phyloP scores from a whole-genome alignment of 768 basidiomycete genomes.

The Chalciporus chontae region DNA sequence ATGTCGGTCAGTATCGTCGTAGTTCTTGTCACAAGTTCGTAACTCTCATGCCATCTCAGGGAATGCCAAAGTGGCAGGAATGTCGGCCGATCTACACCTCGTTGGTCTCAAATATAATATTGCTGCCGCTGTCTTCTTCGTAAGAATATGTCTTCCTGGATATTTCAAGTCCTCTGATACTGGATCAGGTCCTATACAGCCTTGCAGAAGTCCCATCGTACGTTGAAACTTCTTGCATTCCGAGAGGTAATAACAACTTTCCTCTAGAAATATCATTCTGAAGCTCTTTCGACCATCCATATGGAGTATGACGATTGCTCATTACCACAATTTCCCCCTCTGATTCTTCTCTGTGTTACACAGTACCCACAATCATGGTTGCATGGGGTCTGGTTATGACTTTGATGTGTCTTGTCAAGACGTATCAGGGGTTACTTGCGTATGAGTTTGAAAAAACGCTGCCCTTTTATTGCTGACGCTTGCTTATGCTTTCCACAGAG shows the following conservation, averaged over 20 bases:
- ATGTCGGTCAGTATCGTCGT: slow-evolving; percentile 35
- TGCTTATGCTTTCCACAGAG: slow-evolving; percentile 18
- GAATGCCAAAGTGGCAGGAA: slow-evolving; percentile 44
- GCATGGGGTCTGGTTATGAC: slow-evolving; percentile 39
- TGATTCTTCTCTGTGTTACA: slow-evolving; percentile 14
- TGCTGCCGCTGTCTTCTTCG: slow-evolving; percentile 39
- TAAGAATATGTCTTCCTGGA: slow-evolving; percentile 7
- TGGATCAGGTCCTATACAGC: slow-evolving; percentile 33
- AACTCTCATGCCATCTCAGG: slow-evolving; percentile 22
- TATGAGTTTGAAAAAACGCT: slow-evolving; percentile 15
- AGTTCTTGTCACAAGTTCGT: neutral
- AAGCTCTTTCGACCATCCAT: slow-evolving; percentile 35
- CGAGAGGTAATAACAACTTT: slow-evolving; percentile 1
- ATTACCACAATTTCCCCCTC: neutral
- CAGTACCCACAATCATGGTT: slow-evolving; percentile 39
- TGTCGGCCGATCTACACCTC: slow-evolving; percentile 37
- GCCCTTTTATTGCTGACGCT: neutral
- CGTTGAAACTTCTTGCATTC: slow-evolving; percentile 5
- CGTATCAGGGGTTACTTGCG: slow-evolving; percentile 28
- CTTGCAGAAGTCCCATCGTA: slow-evolving; percentile 38
- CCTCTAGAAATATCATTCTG: slow-evolving; percentile 35
- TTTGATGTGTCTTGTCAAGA: slow-evolving; percentile 37
- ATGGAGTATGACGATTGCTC: slow-evolving; percentile 29
- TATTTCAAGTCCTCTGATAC: neutral
- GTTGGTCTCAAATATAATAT: slow-evolving; percentile 34